phyloP scores from a whole-genome alignment of 108 stramenopile species.

The Nitzschia putrida region DNA sequence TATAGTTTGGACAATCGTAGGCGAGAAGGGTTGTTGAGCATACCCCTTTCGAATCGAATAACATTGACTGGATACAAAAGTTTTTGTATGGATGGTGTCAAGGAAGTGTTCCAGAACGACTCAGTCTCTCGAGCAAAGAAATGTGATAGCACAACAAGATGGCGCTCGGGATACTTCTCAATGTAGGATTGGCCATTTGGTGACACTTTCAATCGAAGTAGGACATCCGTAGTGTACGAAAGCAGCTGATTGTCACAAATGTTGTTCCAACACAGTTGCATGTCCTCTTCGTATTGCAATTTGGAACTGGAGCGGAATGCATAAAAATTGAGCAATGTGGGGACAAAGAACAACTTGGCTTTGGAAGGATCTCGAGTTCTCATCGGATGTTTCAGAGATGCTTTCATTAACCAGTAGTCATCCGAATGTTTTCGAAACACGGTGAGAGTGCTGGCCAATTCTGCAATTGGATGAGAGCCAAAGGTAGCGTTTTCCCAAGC shows the following conservation, averaged over 20 bases:
- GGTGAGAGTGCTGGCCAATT: background rate
- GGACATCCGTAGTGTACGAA: background rate
- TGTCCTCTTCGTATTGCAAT: background rate
- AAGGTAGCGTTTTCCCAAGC: slow-evolving; percentile 24
- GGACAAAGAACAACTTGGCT: slow-evolving; percentile 32
- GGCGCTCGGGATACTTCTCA: background rate
- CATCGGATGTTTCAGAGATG: slow-evolving; percentile 26
- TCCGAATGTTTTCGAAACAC: slow-evolving; percentile 17
- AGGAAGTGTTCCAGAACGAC: background rate
- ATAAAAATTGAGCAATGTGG: slow-evolving; percentile 11
- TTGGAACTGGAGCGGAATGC: background rate
- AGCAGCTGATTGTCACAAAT: background rate
- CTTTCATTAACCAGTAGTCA: slow-evolving; percentile 23
- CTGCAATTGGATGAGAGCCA: background rate
- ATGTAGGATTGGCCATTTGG: background rate
- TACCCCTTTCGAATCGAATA: background rate
- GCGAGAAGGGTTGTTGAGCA: slow-evolving; percentile 1
- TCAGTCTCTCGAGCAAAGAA: background rate
- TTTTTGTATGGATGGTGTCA: background rate
- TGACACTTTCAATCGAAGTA: background rate
- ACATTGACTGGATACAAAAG: slow-evolving; percentile 7
- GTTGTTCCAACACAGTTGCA: background rate
- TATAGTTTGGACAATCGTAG: slow-evolving; percentile 4
- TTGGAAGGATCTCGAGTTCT: slow-evolving; percentile 22
- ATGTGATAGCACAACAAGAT: background rate